Evolutionary conservation across 2,329 filamentous ascomycete species (phyloP), one percentile per base, ranked within the genome.

Genomic region (Seiridium cupressi): DNA sequence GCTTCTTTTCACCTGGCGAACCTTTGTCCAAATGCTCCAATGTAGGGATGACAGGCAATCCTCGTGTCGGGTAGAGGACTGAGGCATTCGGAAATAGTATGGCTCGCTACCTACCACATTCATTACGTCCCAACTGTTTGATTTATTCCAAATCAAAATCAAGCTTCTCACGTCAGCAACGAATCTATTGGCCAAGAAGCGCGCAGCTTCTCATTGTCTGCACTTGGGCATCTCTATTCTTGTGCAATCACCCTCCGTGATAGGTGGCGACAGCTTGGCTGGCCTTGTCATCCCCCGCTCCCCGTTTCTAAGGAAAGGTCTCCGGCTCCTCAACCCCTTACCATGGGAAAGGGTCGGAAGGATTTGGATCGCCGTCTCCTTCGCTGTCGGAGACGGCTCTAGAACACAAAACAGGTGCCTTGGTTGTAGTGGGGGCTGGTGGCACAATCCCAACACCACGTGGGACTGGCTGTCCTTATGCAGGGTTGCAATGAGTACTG

Each of bases 131-230:
- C 40, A 8, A 13, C 44, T 46, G 44, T 13, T 46, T 46, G 44
- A 48, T 49, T 26, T 32, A 49, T 26, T 31, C 26, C 47, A 31
- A 11, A 11, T 44, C 42, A 4, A 49, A 49, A 49, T 32, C 49
- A 55, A 44, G 51, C 51, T 55, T 44, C 51, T 55, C 51, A 55
- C 51, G 51, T 55, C 38, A 55, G 35, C 51, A 55, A 55, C 31
- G 36, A 35, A 32, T 26, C 47, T 9, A 53, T 53, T 32, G 49
- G 35, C 11, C 49, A 18, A 4, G 31, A 53, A 53, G 49, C 49
- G 49, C 34, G 35, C 49, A 34, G 35, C 7, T 42, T 42, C 13
- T 42, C 13, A 42, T 42, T 42, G 7, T 8, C 38, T 42, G 38
- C 38, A 42, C 38, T 13, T 13, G 13, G 7, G 38, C 38, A 42